Conservation (phyloP, 306 rosid genomes). For the Vicia faba region DNA sequence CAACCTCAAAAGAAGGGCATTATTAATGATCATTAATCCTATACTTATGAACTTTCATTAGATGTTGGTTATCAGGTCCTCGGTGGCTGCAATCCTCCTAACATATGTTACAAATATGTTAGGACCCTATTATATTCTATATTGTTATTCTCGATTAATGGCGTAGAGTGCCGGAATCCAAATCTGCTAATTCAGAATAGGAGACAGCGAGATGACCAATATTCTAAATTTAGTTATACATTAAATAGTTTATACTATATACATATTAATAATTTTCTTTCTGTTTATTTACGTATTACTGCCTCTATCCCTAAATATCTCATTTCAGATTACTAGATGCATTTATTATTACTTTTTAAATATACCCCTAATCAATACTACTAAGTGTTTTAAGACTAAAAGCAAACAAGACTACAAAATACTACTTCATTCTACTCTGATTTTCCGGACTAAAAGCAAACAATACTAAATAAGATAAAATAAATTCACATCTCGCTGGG, state of each 20-base stretch:
- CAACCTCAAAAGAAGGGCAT: neutral
- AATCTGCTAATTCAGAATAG: neutral
- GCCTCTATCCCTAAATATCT: neutral
- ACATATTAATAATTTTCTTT: neutral
- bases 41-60: slow-evolving; percentile 12
- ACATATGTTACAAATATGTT: slow-evolving; percentile 13
- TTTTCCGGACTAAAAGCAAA: neutral
- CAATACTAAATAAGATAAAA: neutral
- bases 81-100: slow-evolving; percentile 18
- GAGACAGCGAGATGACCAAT: neutral
- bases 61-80: slow-evolving; percentile 28
- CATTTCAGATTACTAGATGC: neutral
- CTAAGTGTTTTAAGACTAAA: neutral
- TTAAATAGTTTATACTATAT: neutral
- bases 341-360: neutral
- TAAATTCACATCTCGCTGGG: neutral
- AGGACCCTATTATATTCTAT: neutral
- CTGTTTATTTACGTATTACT: neutral
- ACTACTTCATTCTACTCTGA: neutral
- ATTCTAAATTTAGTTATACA: slow-evolving; percentile 3
- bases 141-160: neutral
- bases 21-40: slow-evolving; percentile 1
- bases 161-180: neutral
- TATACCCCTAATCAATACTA: neutral
- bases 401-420: neutral